A percentile compares a stretch with the other conserved stretches of the same genome.
These are phyloP conservation scores for Vicia sativa DNA, from an alignment of 306 rosid species.

Conservation along the genomic window DNA sequence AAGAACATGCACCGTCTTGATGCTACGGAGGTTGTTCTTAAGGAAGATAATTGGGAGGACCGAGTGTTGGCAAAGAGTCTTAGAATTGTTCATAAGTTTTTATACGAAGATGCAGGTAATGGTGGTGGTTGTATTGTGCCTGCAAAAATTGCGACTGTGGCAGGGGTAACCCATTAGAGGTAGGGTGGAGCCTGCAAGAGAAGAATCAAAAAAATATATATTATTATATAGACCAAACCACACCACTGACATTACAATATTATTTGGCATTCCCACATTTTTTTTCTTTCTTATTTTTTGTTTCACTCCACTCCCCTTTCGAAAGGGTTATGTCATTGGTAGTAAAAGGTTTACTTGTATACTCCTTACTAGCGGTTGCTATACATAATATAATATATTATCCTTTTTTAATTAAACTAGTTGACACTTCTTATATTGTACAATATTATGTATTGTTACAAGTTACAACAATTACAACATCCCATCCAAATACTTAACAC, in stretches of 20 bases:
- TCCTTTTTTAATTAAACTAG: background rate
- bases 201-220: constrained; percentile 5
- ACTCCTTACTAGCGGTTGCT: constrained; percentile 18
- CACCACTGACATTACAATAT: constrained; percentile 30
- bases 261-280: constrained; percentile 24
- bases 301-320: background rate
- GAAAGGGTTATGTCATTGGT: constrained; percentile 12
- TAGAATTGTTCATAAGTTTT: constrained; percentile 39
- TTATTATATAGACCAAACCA: constrained; percentile 1
- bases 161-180: constrained; percentile 37
- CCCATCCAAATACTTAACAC: background rate
- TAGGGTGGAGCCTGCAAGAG: constrained; percentile 2
- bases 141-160: constrained; percentile 4
- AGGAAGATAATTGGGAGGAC: constrained; percentile 42
- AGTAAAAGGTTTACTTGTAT: background rate
- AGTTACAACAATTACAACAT: background rate
- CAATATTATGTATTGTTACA: background rate
- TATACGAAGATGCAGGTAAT: constrained; percentile 24
- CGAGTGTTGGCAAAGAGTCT: constrained; percentile 29
- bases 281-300: background rate
- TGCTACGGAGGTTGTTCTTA: constrained; percentile 40
- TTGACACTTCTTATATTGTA: background rate
- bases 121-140: background rate
- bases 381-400: background rate
- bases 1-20: constrained; percentile 45